Conservation (phyloP, 495 filamentous ascomycete genomes). For the Extremus antarcticus region DNA sequence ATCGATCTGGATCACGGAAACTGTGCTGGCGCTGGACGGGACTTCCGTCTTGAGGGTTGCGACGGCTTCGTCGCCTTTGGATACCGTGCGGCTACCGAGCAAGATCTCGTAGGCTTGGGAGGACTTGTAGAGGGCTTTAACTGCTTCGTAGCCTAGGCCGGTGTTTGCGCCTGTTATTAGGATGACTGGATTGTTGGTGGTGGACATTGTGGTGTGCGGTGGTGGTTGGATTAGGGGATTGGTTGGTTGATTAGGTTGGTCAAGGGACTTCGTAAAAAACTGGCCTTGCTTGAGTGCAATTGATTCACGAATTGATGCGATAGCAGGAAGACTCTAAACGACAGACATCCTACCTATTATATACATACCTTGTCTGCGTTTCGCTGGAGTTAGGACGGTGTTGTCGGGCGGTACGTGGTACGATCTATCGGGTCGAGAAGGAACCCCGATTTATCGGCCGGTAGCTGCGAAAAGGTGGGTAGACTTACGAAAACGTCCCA, state of each 20-base stretch:
- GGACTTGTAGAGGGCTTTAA: constrained; percentile 27
- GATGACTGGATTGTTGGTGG: constrained; percentile 23
- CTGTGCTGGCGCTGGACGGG: constrained; percentile 19
- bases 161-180: constrained; percentile 35
- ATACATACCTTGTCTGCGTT: no score
- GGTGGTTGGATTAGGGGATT: neutral
- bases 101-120: constrained; percentile 27
- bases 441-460: no score
- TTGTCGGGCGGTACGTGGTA: neutral
- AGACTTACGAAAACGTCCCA: no score
- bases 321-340: no score
- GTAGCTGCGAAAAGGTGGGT: no score
- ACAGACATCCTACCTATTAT: no score
- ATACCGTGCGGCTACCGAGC: constrained; percentile 24
- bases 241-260: neutral
- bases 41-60: constrained; percentile 21
- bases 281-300: no score
- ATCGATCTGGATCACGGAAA: constrained; percentile 26
- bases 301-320: no score
- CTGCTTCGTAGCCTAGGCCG: constrained; percentile 34
- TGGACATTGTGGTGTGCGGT: neutral
- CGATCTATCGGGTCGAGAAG: no score
- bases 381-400: neutral
- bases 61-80: constrained; percentile 28
- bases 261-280: no score